Conservation (phyloP, 768 basidiomycete species). For the Candolleomyces efflorescens region DNA sequence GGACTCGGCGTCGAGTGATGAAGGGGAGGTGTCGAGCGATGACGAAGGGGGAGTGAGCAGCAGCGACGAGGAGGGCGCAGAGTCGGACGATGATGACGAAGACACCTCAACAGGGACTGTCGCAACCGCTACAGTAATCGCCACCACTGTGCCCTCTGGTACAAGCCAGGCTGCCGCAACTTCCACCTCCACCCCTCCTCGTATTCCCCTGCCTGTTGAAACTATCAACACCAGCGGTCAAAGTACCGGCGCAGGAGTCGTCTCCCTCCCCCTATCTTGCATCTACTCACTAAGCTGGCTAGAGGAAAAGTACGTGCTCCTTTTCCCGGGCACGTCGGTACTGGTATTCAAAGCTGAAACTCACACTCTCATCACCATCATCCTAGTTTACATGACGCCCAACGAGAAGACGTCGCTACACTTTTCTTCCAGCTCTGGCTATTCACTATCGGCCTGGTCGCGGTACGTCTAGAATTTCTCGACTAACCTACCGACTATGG, state of each 20-base stretch:
- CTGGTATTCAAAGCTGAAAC: no score
- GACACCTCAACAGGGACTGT: not conserved
- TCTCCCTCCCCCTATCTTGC: conserved; percentile 20
- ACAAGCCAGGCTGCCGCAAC: no score
- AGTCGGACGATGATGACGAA: not conserved
- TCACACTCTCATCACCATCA: not conserved
- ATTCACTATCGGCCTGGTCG: conserved; percentile 38
- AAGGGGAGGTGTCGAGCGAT: not conserved
- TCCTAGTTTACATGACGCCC: conserved; percentile 34
- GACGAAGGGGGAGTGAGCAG: not conserved
- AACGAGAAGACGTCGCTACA: conserved; percentile 45
- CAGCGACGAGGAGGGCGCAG: not conserved
- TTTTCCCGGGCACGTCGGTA: no score
- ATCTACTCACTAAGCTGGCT: conserved; percentile 43
- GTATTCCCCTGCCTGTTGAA: no score
- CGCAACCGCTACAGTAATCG: not conserved
- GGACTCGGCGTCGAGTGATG: not conserved
- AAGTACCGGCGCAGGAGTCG: no score
- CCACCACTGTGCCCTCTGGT: not conserved
- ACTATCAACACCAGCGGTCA: no score
- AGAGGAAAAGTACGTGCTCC: conserved; percentile 34
- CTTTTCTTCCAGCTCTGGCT: conserved; percentile 46
- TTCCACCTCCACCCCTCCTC: not conserved
- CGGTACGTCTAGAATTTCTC: conserved; percentile 28
- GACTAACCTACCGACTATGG: no score